These are phyloP conservation scores for Microdochium trichocladiopsis DNA, from an alignment of 2,329 filamentous ascomycete species.

Conservation along the genomic window DNA sequence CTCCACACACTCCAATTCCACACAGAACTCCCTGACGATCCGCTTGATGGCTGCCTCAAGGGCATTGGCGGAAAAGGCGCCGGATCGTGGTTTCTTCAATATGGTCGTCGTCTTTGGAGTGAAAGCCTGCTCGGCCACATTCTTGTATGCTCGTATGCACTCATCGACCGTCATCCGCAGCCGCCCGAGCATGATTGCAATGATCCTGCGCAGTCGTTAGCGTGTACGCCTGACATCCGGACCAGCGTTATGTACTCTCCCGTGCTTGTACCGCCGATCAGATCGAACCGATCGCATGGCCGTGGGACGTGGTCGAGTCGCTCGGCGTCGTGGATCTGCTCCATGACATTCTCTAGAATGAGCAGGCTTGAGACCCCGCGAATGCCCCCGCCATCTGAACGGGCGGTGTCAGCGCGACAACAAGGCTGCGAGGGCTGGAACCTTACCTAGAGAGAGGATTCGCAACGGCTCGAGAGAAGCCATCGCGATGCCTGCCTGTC, in stretches of 20 bases:
- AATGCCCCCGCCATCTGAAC: constrained; percentile 14
- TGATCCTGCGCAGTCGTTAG: constrained; percentile 8
- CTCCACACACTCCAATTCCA: constrained; percentile 4
- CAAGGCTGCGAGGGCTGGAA: background rate
- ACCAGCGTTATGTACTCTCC: constrained; percentile 9
- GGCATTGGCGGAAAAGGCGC: constrained; percentile 14
- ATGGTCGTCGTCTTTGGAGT: constrained; percentile 9
- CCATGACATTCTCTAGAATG: constrained; percentile 11
- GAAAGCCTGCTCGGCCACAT: constrained; percentile 10
- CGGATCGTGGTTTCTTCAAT: constrained; percentile 7
- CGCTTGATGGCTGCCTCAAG: constrained; percentile 15
- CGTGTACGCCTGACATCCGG: background rate
- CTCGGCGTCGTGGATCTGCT: constrained; percentile 3
- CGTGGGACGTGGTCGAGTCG: constrained; percentile 7
- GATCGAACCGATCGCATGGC: constrained; percentile 16
- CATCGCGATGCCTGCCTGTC: background rate
- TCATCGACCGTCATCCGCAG: constrained; percentile 15
- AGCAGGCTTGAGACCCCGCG: constrained; percentile 14
- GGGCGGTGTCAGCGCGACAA: background rate
- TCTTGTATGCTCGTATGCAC: constrained; percentile 13
- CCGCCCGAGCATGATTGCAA: constrained; percentile 20
- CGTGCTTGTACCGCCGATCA: constrained; percentile 16
- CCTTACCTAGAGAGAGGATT: constrained; percentile 1
- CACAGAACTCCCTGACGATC: constrained; percentile 9
- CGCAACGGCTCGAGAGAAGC: background rate